Percentiles rank a stretch among this genome's conserved stretches.
Evolutionary conservation across 2,329 filamentous ascomycete genomes (phyloP).

Genomic region (Helicocarpus griseus): DNA sequence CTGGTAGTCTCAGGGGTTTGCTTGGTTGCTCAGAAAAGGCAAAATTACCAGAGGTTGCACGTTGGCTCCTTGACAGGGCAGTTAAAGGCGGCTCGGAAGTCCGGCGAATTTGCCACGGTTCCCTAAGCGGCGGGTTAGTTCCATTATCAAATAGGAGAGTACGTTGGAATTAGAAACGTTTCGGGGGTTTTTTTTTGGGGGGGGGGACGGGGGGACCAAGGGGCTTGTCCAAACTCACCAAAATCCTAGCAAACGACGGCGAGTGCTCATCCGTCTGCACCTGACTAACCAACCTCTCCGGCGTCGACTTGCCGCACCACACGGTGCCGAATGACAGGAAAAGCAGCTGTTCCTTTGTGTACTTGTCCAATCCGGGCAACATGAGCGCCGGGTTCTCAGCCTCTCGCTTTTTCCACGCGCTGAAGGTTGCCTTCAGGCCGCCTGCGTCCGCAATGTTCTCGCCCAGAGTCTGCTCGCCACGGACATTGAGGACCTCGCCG

Average conservation of each 20-base stretch:
- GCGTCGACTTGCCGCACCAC: slow-evolving; percentile 58
- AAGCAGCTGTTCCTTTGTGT: slow-evolving; percentile 60
- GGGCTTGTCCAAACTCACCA: not conserved
- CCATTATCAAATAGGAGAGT: too few relatives aligned
- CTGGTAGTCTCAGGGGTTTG: too few relatives aligned
- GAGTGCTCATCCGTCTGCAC: slow-evolving; percentile 55
- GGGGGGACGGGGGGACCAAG: not conserved
- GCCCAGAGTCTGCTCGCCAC: slow-evolving; percentile 53
- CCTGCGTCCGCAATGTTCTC: slow-evolving; percentile 67
- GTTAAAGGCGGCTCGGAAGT: slow-evolving; percentile 58
- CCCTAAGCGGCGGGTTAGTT: slow-evolving; percentile 29
- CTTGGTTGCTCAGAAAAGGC: too few relatives aligned
- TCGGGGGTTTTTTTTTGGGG: not conserved
- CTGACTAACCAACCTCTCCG: slow-evolving; percentile 46
- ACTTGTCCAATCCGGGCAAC: slow-evolving; percentile 52
- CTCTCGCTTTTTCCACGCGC: slow-evolving; percentile 55
- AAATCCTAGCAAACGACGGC: not conserved
- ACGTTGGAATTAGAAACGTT: not conserved
- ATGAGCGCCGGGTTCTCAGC: slow-evolving; percentile 41
- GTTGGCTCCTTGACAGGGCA: slow-evolving; percentile 56
- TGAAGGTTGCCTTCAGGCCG: slow-evolving; percentile 53
- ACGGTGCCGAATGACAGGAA: slow-evolving; percentile 55
- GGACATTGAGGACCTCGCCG: slow-evolving; percentile 49
- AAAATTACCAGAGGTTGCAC: slow-evolving; percentile 57
- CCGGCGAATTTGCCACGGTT: slow-evolving; percentile 56